Base-by-base conservation (phyloP, 2,329 filamentous ascomycete genomes). In the Monascus ruber region DNA sequence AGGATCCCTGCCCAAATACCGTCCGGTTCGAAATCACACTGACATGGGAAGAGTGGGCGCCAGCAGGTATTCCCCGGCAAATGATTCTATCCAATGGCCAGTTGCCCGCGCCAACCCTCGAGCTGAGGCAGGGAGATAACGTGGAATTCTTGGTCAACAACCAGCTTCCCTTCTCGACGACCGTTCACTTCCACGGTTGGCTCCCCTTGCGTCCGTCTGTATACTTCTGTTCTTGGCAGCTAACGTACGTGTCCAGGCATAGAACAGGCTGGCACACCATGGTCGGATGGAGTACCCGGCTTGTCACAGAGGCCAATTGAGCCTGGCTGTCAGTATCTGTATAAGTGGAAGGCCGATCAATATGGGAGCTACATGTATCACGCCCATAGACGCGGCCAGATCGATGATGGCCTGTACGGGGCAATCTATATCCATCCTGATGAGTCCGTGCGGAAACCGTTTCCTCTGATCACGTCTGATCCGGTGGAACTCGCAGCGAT, bases 321-420 rank as follows among this genome's bases (percentile, higher is more conserved):
- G 7, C 66, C 73, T 0, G 67, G 68, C 3, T 48, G 50, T 5
- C 62, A 50, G 29, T 77, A 70, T 47, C 59, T 57, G 1, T 72
- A 77, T 48, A 59, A 59, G 26, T 78, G 71, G 59, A 63, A 59
- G 26, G 73, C 73, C 0, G 65, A 63, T 0, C 69, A 74, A 41
- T 67, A 72, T 46, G 75, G 75, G 10, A 70, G 65, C 38, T 74
- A 71, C 56, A 78, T 71, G 66, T 78, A 77, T 46, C 75, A 78
- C 52, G 66, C 71, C 0, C 74, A 78, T 47, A 62, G 62, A 17
- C 56, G 58, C 1, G 64, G 65, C 3, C 73, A 76, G 42, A 66
- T 78, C 9, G 68, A 73, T 38, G 75, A 79, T 43, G 76, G 76
- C 1, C 55, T 75, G 8, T 73, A 69, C 36, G 76, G 74, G 0